These are phyloP conservation scores for Grosmannia serpens DNA, from an alignment of 2,329 filamentous ascomycete genomes.

Conservation along the genomic window DNA sequence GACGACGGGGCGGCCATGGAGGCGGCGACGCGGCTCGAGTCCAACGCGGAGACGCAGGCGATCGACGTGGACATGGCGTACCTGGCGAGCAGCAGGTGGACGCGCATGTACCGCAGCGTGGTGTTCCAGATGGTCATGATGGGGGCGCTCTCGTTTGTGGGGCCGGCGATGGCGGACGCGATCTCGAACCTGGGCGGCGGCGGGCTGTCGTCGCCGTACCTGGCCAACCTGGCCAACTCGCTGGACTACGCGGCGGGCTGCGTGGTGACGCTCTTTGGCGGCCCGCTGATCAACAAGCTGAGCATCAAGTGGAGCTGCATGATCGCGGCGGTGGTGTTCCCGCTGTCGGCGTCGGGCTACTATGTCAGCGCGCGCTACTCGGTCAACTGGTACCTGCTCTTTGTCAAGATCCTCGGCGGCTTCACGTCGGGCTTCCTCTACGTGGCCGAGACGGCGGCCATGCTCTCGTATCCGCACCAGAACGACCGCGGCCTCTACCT, in stretches of 20 bases:
- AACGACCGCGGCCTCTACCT: neutral
- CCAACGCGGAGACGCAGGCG: neutral
- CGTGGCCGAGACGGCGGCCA: neutral
- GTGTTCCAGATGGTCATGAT: constrained; percentile 3
- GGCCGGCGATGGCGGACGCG: constrained; percentile 2
- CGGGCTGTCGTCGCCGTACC: neutral
- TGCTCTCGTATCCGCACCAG: constrained; percentile 1
- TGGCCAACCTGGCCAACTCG: constrained; percentile 2
- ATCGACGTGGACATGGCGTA: neutral
- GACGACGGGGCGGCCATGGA: neutral
- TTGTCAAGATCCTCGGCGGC: neutral
- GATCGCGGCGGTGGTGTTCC: neutral
- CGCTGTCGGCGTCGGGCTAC: neutral
- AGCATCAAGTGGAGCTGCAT: constrained; percentile 3
- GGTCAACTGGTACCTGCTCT: neutral
- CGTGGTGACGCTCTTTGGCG: neutral
- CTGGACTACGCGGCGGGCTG: neutral
- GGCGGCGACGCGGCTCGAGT: neutral
- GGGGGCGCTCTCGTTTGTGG: neutral
- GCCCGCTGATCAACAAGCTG: constrained; percentile 3
- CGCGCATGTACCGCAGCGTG: neutral
- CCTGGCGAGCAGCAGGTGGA: neutral
- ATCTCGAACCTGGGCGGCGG: constrained; percentile 2
- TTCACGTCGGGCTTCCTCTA: constrained; percentile 1
- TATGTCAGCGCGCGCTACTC: constrained; percentile 1